phyloP scores from a whole-genome alignment of 805 yeast genomes.

The Saturnispora serradocipensis region DNA sequence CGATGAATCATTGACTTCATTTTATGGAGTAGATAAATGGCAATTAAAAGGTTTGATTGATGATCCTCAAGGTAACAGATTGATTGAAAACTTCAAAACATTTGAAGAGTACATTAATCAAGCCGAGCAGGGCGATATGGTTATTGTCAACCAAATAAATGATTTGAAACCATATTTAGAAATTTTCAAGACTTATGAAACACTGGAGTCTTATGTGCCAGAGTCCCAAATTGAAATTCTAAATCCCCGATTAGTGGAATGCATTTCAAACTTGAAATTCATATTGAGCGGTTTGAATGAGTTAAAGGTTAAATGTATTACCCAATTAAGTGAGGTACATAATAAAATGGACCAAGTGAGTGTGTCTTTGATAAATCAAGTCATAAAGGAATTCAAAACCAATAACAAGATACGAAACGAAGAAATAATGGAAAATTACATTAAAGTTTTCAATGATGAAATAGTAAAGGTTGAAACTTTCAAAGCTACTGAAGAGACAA shows the following conservation, averaged over 20 bases:
- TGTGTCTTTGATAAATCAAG: slow-evolving; percentile 35
- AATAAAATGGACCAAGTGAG: slow-evolving; percentile 38
- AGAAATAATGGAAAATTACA: slow-evolving; percentile 31
- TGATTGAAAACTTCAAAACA: slow-evolving; percentile 33
- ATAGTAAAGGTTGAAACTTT: slow-evolving; percentile 37
- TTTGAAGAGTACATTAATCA: slow-evolving; percentile 42
- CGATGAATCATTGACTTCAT: slow-evolving; percentile 41
- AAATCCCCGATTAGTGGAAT: slow-evolving; percentile 25
- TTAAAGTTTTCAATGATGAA: slow-evolving; percentile 42
- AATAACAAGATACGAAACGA: slow-evolving; percentile 29
- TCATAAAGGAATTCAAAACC: slow-evolving; percentile 10
- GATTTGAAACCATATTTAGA: slow-evolving; percentile 40
- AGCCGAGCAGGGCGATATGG: slow-evolving; percentile 55
- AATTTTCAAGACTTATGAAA: slow-evolving; percentile 27
- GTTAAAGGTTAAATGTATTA: slow-evolving; percentile 31
- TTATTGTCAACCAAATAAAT: slow-evolving; percentile 37
- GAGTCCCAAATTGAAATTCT: slow-evolving; percentile 28
- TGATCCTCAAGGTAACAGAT: slow-evolving; percentile 29
- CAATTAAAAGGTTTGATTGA: slow-evolving; percentile 36
- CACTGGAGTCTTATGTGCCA: slow-evolving; percentile 32
- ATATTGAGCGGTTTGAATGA: slow-evolving; percentile 23
- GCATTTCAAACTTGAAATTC: slow-evolving; percentile 31
- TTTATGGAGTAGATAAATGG: slow-evolving; percentile 51
- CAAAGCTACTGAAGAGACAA: slow-evolving; percentile 27
- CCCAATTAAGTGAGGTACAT: slow-evolving; percentile 34